These are phyloP conservation scores for Phycomyces blakesleeanus DNA, from an alignment of 192 early-diverging fungal species.

Conservation along the genomic window DNA sequence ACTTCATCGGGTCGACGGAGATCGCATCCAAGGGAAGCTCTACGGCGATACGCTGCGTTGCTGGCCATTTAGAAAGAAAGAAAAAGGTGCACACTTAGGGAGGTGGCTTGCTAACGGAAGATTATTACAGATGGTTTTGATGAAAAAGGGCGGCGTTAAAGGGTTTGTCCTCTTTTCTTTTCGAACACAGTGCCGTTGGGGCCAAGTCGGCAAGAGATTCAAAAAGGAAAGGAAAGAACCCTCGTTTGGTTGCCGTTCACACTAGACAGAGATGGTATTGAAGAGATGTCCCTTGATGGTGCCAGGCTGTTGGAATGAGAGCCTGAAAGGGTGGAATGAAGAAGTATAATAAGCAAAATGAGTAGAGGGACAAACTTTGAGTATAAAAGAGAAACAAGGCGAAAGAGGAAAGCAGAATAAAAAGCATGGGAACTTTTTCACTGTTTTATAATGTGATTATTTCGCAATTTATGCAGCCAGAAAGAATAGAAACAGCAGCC, in stretches of 20 bases:
- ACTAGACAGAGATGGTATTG: not conserved
- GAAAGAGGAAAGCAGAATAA: not conserved
- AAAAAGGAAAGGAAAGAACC: not conserved
- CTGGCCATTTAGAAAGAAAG: not conserved
- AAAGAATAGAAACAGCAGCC: no score
- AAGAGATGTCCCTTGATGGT: not conserved
- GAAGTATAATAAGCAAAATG: not conserved
- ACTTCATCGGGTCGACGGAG: not conserved
- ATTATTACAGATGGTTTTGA: no score
- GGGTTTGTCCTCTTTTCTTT: not conserved
- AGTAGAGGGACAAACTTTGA: not conserved
- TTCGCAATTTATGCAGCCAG: not conserved
- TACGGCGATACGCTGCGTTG: not conserved
- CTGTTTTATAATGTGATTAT: not conserved
- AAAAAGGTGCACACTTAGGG: no score
- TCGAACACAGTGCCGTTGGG: slow-evolving; percentile 2
- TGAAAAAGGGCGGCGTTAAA: not conserved
- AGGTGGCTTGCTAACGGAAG: not conserved
- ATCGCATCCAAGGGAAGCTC: not conserved
- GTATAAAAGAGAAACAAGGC: not conserved
- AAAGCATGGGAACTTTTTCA: not conserved
- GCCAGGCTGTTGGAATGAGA: not conserved
- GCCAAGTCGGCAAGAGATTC: slow-evolving; percentile 3
- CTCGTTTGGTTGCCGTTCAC: not conserved
- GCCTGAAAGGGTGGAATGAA: not conserved